Evolutionary conservation across 2,329 filamentous ascomycete species (phyloP), one percentile per base, ranked within the genome.

Genomic region (Nemania bipapillata): DNA sequence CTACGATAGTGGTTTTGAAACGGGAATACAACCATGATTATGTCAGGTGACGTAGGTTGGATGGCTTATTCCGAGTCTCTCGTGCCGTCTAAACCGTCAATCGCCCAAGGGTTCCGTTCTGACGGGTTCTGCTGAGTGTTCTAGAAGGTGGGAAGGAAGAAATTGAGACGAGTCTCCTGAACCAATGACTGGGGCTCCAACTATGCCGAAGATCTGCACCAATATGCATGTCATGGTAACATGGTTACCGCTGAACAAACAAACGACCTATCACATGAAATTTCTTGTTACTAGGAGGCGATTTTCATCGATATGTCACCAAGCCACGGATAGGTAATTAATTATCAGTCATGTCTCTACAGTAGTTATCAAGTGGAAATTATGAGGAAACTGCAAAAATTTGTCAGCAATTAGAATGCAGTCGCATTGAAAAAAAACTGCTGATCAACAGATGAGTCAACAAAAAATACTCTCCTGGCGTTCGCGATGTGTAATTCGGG

Each of bases 31-130:
- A 24, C 47, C 17, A 42, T 20, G n/a, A 52, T 59, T 9, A 58
- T 66, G 63, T 37, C 50, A 4, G 50, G 54, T 69, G 67, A 69
- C 67, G 67, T 69, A 69, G 50, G n/a, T 17, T 17, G 28, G 52
- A 17, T 32, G 52, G 40, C n/a, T 58, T 24, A 32, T 11, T 57
- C 52, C 17, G 32, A 30, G 11, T 53, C 17, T 20, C 40, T n/a
- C 17, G 40, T 45, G 40, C 40, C 40, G 40, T 17, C 37, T 45
- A 20, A 45, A 45, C 40, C 17, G 40, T 45, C 15, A n/a, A 45
- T 20, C 20, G 6, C n/a, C 26, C 47, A 24, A 24, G 49, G 57
- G 42, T 52, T n/a, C 40, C 40, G 17, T 45, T 45, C 9, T 40
- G 37, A 40, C 15, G 37, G 37, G 28, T 53, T 55, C 24, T 20